phyloP scores from a whole-genome alignment of 2,329 filamentous ascomycete genomes.

The Pseudocercospora macadamiae region DNA sequence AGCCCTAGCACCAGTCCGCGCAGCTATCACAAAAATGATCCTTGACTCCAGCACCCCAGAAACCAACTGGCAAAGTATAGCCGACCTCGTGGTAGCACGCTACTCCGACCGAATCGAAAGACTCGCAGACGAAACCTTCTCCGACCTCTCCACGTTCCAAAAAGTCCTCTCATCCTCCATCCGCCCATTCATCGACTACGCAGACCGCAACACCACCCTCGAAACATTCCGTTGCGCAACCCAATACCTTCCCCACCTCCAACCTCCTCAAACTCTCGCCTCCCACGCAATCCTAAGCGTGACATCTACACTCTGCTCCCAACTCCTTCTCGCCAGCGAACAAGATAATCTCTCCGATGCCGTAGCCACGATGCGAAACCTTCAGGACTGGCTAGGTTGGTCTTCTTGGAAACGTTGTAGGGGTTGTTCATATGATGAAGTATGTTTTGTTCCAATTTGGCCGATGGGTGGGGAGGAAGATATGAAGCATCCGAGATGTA shows the following conservation, averaged over 20 bases:
- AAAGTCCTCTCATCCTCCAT: slow-evolving; percentile 36
- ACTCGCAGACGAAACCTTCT: slow-evolving; percentile 32
- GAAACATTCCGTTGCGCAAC: slow-evolving; percentile 53
- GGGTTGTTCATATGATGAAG: slow-evolving; percentile 57
- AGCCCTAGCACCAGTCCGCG: slow-evolving; percentile 43
- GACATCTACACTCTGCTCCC: slow-evolving; percentile 39
- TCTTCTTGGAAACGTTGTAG: slow-evolving; percentile 62
- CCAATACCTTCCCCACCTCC: slow-evolving; percentile 43
- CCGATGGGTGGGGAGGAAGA: slow-evolving; percentile 60
- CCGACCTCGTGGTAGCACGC: slow-evolving; percentile 66
- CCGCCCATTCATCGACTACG: slow-evolving; percentile 44
- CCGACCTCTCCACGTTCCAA: slow-evolving; percentile 28
- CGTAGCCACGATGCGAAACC: slow-evolving; percentile 37
- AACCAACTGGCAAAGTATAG: slow-evolving; percentile 68
- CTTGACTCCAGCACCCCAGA: slow-evolving; percentile 31
- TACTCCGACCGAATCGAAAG: slow-evolving; percentile 60
- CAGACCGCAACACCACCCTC: slow-evolving; percentile 39
- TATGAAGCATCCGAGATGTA: slow-evolving; percentile 54
- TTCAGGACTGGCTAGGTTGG: slow-evolving; percentile 61
- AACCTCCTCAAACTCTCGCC: slow-evolving; percentile 30
- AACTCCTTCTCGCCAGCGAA: slow-evolving; percentile 34
- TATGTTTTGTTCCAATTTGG: slow-evolving; percentile 68
- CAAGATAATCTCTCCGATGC: slow-evolving; percentile 30
- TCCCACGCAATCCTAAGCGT: slow-evolving; percentile 38
- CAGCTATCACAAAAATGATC: slow-evolving; percentile 52